Conservation (phyloP, 495 filamentous ascomycete genomes). For the Penicillium cosmopolitanum region DNA sequence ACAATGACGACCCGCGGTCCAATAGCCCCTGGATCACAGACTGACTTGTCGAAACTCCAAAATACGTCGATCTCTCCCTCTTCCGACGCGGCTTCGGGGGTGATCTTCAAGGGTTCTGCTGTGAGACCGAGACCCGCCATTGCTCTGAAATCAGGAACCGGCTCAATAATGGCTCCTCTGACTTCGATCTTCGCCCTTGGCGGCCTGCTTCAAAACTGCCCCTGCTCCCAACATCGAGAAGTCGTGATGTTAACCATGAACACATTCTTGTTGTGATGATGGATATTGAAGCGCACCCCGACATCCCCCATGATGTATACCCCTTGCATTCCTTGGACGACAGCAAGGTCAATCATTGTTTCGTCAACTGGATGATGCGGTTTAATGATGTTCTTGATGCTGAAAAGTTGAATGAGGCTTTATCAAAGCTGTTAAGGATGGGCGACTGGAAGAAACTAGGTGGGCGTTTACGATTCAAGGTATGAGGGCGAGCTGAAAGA, state of each 20-base stretch:
- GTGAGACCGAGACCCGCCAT: not conserved
- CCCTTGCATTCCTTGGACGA: constrained; percentile 23
- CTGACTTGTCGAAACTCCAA: not conserved
- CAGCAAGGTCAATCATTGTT: constrained; percentile 11
- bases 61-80: not conserved
- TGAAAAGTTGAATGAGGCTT: constrained; percentile 40
- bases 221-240: not conserved
- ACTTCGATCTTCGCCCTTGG: constrained; percentile 3
- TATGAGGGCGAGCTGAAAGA: constrained; percentile 15
- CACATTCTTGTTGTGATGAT: not conserved
- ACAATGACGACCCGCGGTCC: not conserved
- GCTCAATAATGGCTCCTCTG: constrained; percentile 4
- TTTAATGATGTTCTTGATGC: constrained; percentile 55
- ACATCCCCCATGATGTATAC: constrained; percentile 15
- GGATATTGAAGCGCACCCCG: not conserved
- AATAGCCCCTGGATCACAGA: not conserved
- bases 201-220: not conserved
- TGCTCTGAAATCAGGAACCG: not conserved
- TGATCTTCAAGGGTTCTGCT: not conserved
- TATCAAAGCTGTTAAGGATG: constrained; percentile 40
- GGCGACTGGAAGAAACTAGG: constrained; percentile 52
- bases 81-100: not conserved
- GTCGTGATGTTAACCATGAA: not conserved
- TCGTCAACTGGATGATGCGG: constrained; percentile 29
- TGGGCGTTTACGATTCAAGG: constrained; percentile 42